phyloP scores from a whole-genome alignment of 2,329 filamentous ascomycete species.

The Hirsutella rhossiliensis region DNA sequence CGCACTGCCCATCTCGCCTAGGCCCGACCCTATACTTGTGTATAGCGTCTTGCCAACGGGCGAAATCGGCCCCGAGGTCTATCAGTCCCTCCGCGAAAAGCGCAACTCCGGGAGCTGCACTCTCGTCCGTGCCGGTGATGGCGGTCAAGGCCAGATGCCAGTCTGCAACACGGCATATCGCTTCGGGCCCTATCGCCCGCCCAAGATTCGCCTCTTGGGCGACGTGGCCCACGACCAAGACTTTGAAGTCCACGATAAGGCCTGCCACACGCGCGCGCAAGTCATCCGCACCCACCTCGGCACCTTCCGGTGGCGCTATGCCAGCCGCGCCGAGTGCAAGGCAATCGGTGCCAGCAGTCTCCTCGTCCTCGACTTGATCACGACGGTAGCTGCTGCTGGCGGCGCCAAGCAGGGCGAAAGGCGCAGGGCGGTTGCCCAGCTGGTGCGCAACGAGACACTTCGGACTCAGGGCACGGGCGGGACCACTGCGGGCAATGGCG shows the following conservation, averaged over 20 bases:
- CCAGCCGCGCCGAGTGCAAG: slow-evolving; percentile 30
- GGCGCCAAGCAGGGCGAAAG: slow-evolving; percentile 18
- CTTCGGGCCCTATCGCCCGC: slow-evolving; percentile 41
- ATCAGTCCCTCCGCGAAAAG: slow-evolving; percentile 36
- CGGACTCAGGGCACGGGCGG: slow-evolving; percentile 25
- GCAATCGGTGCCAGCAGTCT: slow-evolving; percentile 27
- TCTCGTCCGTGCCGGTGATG: slow-evolving; percentile 31
- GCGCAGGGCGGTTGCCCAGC: slow-evolving; percentile 24
- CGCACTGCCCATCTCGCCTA: slow-evolving; percentile 26
- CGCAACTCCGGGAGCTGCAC: slow-evolving; percentile 34
- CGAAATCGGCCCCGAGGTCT: slow-evolving; percentile 28
- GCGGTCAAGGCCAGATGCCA: slow-evolving; percentile 14
- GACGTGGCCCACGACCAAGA: slow-evolving; percentile 10
- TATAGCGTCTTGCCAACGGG: slow-evolving; percentile 27
- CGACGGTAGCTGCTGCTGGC: slow-evolving; percentile 15
- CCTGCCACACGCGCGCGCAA: slow-evolving; percentile 33
- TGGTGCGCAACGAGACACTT: slow-evolving; percentile 27
- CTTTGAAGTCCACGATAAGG: slow-evolving; percentile 17
- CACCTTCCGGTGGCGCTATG: slow-evolving; percentile 45
- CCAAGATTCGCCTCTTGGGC: slow-evolving; percentile 24
- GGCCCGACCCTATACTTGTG: slow-evolving; percentile 27
- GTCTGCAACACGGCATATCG: slow-evolving; percentile 43
- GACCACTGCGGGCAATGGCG: slow-evolving; percentile 36
- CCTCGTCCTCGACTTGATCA: slow-evolving; percentile 39
- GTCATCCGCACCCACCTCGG: slow-evolving; percentile 35